Evolutionary conservation across 805 yeast genomes (phyloP), one percentile per base, ranked within the genome.

Genomic region (Naumovozyma baii): DNA sequence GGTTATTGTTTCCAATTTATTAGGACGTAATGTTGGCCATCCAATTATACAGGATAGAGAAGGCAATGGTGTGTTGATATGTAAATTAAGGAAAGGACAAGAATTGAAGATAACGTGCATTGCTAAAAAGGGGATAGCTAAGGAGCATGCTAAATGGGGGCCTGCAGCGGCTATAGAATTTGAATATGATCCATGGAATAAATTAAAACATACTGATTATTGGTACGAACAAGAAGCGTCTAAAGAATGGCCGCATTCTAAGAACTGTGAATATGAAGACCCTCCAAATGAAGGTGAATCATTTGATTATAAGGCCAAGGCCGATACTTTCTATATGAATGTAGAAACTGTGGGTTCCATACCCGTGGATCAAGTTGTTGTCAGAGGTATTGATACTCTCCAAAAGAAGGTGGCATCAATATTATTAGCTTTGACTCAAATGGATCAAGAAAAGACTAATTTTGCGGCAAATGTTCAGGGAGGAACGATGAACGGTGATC

Each of bases 151-250:
- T 37, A 92, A 92, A 58, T 92, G 99, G 99, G 80, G 92, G 5
- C 96, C 98, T 10, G 83, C 94, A 49, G 74, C 96, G 0, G 97
- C 97, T 17, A 75, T 90, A 40, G 96, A 94, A 15, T 90, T 90
- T 54, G 98, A 90, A 62, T 90, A 90, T 57, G 98, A 90, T 56
- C 98, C 99, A n/a, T 90, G 95, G 94, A 92, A 92, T 65, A 92
- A 90, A 64, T 72, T 92, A 54, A 81, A 83, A 58, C 98, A 92
- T 61, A 92, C 98, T 0, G 95, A 87, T 52, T 84, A 75, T 57
- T 92, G 99, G 99, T 85, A 82, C 60, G 98, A 92, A 64, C 90
- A 79, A 46, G 83, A 78, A 57, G 82, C 84, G 26, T 85, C 76
- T 31, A 74, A 70, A 34, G 99, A 92, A 68, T 92, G 99, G 99